Base-by-base conservation (phyloP, 805 yeast genomes). In the Saturnispora diversa region DNA sequence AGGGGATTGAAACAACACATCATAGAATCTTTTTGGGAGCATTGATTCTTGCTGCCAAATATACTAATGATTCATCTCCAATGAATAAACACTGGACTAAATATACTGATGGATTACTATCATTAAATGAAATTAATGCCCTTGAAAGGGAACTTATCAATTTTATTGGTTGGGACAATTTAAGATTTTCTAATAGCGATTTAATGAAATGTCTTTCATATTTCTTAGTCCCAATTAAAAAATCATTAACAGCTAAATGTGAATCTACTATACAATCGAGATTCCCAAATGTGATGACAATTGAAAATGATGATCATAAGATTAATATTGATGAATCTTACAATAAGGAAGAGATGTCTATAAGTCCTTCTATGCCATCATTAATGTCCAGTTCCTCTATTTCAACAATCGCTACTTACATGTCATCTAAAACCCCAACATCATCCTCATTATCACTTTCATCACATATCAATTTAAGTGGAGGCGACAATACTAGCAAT, bases 81-180 rank as follows among this genome's bases (percentile, higher is more conserved):
- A 72, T 90, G 58, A 90, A 90, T 65, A 88, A 83, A 64, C 97
- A 92, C 65, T 90, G 98, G 98, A 80, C 95, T 4, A 72, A 76
- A 45, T 88, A 90, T 66, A 88, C 97, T 3, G 80, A 81, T 56
- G 97, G 97, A 1, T 68, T 92, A 31, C 72, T 90, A 45, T 58
- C 78, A 8, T 65, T 84, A 28, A 69, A 69, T 17, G 97, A 90
- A 55, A 86, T 92, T 40, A 92, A 90, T 62, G 77, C 87, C 48
- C 83, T 94, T 54, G 98, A 90, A 64, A 72, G 88, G 50, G 97
- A 90, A 63, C 67, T 92, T 52, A 75, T 90, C 36, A 75, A 73
- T 37, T 76, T 85, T 47, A 71, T 90, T 43, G 81, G 85, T 52
- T 90, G 97, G 97, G 79, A 85, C 53, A 51, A 57, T 35, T 68